Base-by-base conservation (phyloP, 2,329 filamentous ascomycete species). In the Xylaria sp. region DNA sequence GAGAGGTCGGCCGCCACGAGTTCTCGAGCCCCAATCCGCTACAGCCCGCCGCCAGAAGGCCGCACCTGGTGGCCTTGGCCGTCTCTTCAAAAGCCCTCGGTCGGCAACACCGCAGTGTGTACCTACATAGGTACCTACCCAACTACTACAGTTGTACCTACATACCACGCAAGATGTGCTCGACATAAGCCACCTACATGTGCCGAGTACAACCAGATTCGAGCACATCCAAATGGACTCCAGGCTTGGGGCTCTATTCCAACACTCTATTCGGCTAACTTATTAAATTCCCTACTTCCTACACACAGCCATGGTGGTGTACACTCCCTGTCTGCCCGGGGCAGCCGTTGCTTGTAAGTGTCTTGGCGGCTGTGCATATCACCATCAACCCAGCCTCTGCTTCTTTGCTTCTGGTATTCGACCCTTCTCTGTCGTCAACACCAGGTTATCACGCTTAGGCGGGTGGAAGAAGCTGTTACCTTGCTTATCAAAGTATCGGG, bases 1-100 rank as follows among this genome's bases (percentile, higher is more conserved):
- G 53, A 39, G 31, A 47, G 50, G 31, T 45, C 49, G 39, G 59
- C 59, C 45, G 59, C 49, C 49, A 51, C 27, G 49, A 51, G 20
- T n/a, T 55, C 36, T 55, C 53, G 36, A 42, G 36, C 44, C 36
- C 33, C 29, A 54, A 25, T 22, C 51, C 51, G 51, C 51, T 39
- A 38, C 55, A 22, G 44, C 44, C 54, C 61, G 56, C 29, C 29
- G 53, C 60, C 61, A 63, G 45, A 42, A 15, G 39, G 22, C 61
- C 55, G 61, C 33, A 25, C 33, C 51, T 54, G 51, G 5, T 39
- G n/a, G 29, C 50, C 50, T n/a, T 36, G 20, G n/a, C 50, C 31
- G 31, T 38, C 50, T 22, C 20, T 31, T 45, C 51, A 36, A 33
- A 36, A 9, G 36, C 47, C 31, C 31, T 62, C 39, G 29, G 29